phyloP scores from a whole-genome alignment of 169 alveolate species.

The Plasmodium vivax region DNA sequence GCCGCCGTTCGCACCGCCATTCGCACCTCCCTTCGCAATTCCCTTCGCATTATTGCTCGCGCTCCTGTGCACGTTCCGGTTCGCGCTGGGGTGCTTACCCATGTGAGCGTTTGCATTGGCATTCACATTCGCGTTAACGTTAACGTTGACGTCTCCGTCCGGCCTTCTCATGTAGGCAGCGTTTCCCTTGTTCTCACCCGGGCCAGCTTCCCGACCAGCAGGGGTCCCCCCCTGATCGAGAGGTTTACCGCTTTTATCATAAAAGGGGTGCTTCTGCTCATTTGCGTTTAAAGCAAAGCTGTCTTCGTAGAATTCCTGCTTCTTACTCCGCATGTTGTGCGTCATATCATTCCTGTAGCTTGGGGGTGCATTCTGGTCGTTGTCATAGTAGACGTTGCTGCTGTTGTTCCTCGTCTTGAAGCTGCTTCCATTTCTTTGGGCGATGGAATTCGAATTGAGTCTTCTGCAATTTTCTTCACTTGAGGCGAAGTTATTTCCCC shows the following conservation, averaged over 20 bases:
- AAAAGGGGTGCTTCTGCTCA: not conserved
- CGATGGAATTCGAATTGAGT: slow-evolving; percentile 10
- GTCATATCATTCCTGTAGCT: slow-evolving; percentile 13
- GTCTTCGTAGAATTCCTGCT: not conserved
- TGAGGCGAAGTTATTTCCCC: not conserved
- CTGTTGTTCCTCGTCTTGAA: slow-evolving; percentile 30
- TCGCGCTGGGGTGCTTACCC: not conserved
- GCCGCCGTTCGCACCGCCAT: not conserved
- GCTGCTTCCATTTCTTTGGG: not conserved
- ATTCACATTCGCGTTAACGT: not conserved
- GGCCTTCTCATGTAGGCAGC: not conserved
- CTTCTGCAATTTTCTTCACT: slow-evolving; percentile 23
- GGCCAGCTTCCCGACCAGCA: not conserved
- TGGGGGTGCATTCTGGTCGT: not conserved
- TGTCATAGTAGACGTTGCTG: slow-evolving; percentile 21
- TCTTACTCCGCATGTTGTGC: not conserved
- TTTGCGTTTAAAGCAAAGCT: not conserved
- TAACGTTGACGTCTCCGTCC: not conserved
- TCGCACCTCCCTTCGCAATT: slow-evolving; percentile 23
- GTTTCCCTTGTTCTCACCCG: slow-evolving; percentile 12
- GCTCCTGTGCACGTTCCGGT: not conserved
- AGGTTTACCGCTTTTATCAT: not conserved
- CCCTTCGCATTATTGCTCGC: slow-evolving; percentile 11
- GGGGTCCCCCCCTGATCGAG: not conserved
- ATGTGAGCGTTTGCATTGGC: not conserved